Conservation (phyloP, 441 rosid genomes). For the Erysimum cheiri region DNA sequence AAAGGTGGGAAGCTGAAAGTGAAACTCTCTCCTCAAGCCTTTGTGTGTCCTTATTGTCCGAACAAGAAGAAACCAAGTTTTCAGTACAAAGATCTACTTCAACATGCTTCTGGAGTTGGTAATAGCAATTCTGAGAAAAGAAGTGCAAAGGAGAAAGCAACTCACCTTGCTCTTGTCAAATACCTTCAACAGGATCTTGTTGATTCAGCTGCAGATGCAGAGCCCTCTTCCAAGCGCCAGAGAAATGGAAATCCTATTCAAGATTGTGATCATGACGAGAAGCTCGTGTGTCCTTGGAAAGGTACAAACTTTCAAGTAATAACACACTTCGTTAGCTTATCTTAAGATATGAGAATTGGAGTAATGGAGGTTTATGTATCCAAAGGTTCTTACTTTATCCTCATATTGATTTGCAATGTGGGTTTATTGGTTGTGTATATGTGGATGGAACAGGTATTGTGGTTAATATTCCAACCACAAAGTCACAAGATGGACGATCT, state of each 20-base stretch:
- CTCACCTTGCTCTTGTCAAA: conserved; percentile 76
- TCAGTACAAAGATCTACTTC: conserved; percentile 75
- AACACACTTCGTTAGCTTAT: conserved; percentile 23
- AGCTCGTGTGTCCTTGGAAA: conserved; percentile 60
- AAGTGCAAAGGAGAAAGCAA: conserved; percentile 71
- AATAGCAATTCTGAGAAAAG: conserved; percentile 77
- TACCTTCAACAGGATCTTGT: conserved; percentile 76
- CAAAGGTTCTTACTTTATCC: background rate
- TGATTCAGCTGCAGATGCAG: conserved; percentile 45
- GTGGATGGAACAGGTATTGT: conserved; percentile 82
- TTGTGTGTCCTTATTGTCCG: conserved; percentile 83
- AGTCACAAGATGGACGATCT: conserved; percentile 61
- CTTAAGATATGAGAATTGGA: background rate
- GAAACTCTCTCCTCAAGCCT: conserved; percentile 62
- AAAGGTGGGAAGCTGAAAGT: conserved; percentile 65
- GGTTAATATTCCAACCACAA: conserved; percentile 76
- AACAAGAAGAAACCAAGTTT: conserved; percentile 75
- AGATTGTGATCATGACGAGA: conserved; percentile 66
- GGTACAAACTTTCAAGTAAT: conserved; percentile 19
- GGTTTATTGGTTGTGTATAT: conserved; percentile 16
- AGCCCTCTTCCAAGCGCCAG: conserved; percentile 32
- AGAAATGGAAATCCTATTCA: conserved; percentile 47
- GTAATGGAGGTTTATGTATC: background rate
- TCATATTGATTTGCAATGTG: background rate
- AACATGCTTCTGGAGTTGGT: conserved; percentile 96